Conservation (phyloP, 371 early-diverging fungal genomes). For the Batkoa obscura region DNA sequence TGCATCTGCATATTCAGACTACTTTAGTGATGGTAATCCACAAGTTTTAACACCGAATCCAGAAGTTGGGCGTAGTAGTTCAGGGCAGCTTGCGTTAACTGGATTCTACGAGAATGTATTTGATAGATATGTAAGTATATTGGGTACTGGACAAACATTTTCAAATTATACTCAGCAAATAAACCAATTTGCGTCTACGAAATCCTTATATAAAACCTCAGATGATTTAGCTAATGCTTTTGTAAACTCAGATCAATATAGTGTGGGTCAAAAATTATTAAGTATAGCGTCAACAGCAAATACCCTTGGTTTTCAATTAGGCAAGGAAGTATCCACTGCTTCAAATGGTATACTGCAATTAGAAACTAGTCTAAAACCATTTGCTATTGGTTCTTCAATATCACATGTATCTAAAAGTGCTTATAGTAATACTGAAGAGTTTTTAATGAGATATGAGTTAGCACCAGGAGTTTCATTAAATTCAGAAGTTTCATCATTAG, state of each 20-base stretch:
- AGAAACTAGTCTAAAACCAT: slow-evolving; percentile 16
- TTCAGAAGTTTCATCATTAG: background rate
- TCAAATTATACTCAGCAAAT: background rate
- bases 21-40: slow-evolving; percentile 7
- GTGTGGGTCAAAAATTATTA: slow-evolving; percentile 8
- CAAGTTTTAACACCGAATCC: slow-evolving; percentile 10
- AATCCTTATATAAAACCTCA: background rate
- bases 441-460: slow-evolving; percentile 22
- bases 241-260: slow-evolving; percentile 5
- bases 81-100: background rate
- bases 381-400: slow-evolving; percentile 23
- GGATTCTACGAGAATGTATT: slow-evolving; percentile 7
- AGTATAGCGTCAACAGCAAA: slow-evolving; percentile 5
- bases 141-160: background rate
- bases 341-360: slow-evolving; percentile 7
- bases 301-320: slow-evolving; percentile 3
- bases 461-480: background rate
- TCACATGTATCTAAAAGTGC: slow-evolving; percentile 23
- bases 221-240: slow-evolving; percentile 1
- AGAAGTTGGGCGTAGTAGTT: background rate
- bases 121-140: background rate
- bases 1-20: slow-evolving; percentile 20
- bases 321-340: background rate
- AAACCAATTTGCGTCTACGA: slow-evolving; percentile 1
- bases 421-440: slow-evolving; percentile 21